These are phyloP conservation scores for Xylaria grammica DNA, from an alignment of 495 filamentous ascomycete genomes.

Conservation along the genomic window DNA sequence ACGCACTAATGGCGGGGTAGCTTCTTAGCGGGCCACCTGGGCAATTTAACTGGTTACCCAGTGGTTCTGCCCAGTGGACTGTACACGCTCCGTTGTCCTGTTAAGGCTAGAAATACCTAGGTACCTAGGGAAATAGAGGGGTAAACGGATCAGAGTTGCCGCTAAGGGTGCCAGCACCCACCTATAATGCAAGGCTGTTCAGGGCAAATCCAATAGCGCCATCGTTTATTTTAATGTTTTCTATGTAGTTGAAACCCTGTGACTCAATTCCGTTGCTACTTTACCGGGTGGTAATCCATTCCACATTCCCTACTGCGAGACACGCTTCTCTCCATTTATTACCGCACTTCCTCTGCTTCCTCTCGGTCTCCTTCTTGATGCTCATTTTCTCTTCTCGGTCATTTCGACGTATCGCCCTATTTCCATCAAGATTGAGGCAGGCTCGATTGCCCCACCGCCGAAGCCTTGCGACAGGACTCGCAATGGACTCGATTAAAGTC, in stretches of 20 bases:
- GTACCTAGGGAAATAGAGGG: constrained; percentile 12
- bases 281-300: not conserved
- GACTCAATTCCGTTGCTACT: constrained; percentile 7
- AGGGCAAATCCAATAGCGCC: constrained; percentile 4
- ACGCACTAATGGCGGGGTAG: constrained; percentile 25
- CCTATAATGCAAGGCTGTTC: constrained; percentile 17
- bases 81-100: not conserved
- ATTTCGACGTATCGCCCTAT: constrained; percentile 20
- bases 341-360: not conserved
- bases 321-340: constrained; percentile 5
- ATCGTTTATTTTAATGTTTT: not conserved
- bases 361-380: constrained; percentile 34
- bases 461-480: constrained; percentile 34
- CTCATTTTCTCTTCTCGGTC: constrained; percentile 30
- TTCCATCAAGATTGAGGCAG: constrained; percentile 10
- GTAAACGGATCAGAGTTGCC: not conserved
- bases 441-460: constrained; percentile 28
- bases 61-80: not conserved
- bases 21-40: too few species aligned
- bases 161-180: constrained; percentile 1
- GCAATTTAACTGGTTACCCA: not conserved
- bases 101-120: not conserved
- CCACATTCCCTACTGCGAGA: not conserved
- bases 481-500: constrained; percentile 62
- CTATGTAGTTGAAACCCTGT: too few species aligned